A percentile compares a stretch with the other conserved stretches of the same genome.
These are phyloP conservation scores for Coemansia sp. DNA, from an alignment of 192 early-diverging fungal species.

Conservation along the genomic window DNA sequence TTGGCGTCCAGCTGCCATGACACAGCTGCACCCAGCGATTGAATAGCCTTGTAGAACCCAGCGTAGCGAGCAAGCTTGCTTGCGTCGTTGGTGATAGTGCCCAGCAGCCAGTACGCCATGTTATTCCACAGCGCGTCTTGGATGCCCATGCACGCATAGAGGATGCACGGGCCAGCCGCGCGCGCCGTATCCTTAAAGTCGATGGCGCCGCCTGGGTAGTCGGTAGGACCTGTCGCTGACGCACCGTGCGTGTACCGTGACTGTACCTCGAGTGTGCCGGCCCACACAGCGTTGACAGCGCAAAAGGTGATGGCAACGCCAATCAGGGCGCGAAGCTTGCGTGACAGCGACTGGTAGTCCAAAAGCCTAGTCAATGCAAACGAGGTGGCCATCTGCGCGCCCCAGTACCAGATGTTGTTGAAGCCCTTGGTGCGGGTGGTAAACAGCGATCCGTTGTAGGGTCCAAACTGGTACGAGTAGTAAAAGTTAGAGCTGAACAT, in stretches of 20 bases:
- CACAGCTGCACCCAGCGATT: constrained; percentile 65
- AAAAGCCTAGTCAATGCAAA: constrained; percentile 60
- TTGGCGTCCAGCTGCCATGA: constrained; percentile 62
- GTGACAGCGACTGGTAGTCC: constrained; percentile 54
- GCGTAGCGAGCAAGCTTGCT: constrained; percentile 61
- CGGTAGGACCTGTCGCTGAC: neutral
- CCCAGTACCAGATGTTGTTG: constrained; percentile 73
- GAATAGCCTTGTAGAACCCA: constrained; percentile 82
- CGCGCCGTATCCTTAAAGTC: constrained; percentile 39
- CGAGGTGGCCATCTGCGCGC: constrained; percentile 66
- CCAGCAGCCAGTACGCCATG: constrained; percentile 77
- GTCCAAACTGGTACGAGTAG: constrained; percentile 71
- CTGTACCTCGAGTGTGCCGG: constrained; percentile 61
- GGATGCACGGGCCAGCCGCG: constrained; percentile 58
- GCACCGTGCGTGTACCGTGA: constrained; percentile 42
- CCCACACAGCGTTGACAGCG: constrained; percentile 56
- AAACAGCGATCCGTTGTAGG: constrained; percentile 65
- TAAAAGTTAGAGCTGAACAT: constrained; percentile 74
- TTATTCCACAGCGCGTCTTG: constrained; percentile 74
- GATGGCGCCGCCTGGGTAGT: constrained; percentile 41
- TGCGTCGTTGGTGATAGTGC: constrained; percentile 73
- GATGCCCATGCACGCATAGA: constrained; percentile 69
- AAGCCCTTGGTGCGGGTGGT: constrained; percentile 63
- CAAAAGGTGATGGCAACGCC: constrained; percentile 46
- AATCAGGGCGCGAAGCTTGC: constrained; percentile 58